Evolutionary conservation across 805 yeast genomes (phyloP).

Genomic region (Teunomyces barrocoloradensis): DNA sequence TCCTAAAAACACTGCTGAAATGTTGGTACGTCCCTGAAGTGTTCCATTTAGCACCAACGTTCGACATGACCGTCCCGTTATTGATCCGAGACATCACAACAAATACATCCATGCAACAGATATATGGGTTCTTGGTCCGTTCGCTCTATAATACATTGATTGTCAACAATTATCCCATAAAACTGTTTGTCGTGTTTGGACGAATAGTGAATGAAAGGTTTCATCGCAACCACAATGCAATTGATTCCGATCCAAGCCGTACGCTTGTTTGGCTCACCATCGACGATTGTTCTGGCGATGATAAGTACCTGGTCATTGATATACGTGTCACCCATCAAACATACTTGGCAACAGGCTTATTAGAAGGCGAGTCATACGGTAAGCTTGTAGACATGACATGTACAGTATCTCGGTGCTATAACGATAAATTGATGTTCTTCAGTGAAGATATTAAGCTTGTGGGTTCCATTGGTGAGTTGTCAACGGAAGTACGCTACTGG

Average conservation of each 20-base stretch:
- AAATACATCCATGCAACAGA: slow-evolving; percentile 7
- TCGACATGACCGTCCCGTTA: slow-evolving; percentile 19
- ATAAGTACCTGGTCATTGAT: slow-evolving; percentile 20
- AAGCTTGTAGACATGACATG: slow-evolving; percentile 26
- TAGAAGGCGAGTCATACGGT: slow-evolving; percentile 19
- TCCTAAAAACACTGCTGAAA: slow-evolving; percentile 20
- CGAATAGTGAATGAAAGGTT: slow-evolving; percentile 17
- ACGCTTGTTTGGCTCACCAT: slow-evolving; percentile 16
- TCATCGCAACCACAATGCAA: not conserved
- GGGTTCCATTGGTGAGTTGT: slow-evolving; percentile 18
- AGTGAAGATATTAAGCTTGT: slow-evolving; percentile 7
- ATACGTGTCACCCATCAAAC: slow-evolving; percentile 16
- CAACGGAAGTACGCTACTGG: slow-evolving; percentile 31
- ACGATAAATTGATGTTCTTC: not conserved
- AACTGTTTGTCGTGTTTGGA: slow-evolving; percentile 24
- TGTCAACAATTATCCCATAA: slow-evolving; percentile 36
- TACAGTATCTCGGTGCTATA: slow-evolving; percentile 2
- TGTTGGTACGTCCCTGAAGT: slow-evolving; percentile 33
- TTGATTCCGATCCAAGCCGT: not conserved
- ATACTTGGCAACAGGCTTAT: slow-evolving; percentile 14
- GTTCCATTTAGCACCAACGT: slow-evolving; percentile 31
- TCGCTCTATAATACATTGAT: slow-evolving; percentile 8
- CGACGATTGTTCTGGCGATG: slow-evolving; percentile 35
- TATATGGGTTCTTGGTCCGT: slow-evolving; percentile 5
- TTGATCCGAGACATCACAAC: slow-evolving; percentile 28